These are phyloP conservation scores for Paecilomyces niveus DNA, from an alignment of 2,329 filamentous ascomycete genomes.

Conservation along the genomic window DNA sequence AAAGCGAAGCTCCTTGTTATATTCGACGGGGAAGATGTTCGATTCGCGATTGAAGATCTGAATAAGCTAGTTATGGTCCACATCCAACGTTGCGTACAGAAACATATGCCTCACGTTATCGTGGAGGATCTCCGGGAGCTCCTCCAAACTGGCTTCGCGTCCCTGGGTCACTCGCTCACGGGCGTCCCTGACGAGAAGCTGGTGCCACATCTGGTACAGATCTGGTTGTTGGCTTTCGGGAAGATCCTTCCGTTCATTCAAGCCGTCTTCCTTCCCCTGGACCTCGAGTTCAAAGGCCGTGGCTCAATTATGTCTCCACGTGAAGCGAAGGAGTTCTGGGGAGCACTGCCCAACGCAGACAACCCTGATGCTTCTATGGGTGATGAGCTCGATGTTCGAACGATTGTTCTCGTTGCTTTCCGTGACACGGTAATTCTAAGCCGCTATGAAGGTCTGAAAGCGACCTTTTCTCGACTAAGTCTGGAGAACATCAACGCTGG, in stretches of 20 bases:
- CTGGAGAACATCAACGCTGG: conserved; percentile 65
- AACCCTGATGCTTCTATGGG: conserved; percentile 37
- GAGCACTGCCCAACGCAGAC: conserved; percentile 52
- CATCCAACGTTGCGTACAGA: conserved; percentile 56
- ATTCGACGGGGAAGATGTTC: conserved; percentile 58
- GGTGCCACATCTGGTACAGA: conserved; percentile 83
- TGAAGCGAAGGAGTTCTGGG: conserved; percentile 87
- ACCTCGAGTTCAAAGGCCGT: conserved; percentile 83
- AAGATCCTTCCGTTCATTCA: conserved; percentile 89
- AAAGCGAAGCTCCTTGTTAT: conserved; percentile 57
- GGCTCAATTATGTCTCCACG: conserved; percentile 71
- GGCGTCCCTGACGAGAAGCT: conserved; percentile 76
- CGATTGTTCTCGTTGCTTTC: conserved; percentile 80
- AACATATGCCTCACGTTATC: conserved; percentile 50
- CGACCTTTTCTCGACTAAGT: conserved; percentile 80
- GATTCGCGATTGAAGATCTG: conserved; percentile 59
- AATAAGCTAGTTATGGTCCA: conserved; percentile 57
- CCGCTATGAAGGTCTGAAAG: conserved; percentile 80
- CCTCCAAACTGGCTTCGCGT: conserved; percentile 67
- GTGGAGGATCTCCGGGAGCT: conserved; percentile 59
- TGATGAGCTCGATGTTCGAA: conserved; percentile 72
- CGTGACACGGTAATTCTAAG: conserved; percentile 83
- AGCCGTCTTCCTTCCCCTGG: conserved; percentile 86
- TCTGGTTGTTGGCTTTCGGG: conserved; percentile 91
- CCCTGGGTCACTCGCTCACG: conserved; percentile 74